Conservation (phyloP, 768 basidiomycete species). For the Phallus indusiatus region DNA sequence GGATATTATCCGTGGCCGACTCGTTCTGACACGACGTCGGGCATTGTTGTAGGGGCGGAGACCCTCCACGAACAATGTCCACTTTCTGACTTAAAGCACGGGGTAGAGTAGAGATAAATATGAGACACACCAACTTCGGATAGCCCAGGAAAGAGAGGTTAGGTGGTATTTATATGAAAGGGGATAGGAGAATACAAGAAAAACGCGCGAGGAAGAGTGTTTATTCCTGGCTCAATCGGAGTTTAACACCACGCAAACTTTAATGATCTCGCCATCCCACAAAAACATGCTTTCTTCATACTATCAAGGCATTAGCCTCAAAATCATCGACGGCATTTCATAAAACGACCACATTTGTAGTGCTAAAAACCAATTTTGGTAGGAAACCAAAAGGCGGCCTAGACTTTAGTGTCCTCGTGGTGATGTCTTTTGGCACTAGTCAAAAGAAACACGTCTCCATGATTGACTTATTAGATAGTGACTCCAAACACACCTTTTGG, state of each 20-base stretch:
- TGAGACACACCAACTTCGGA: neutral
- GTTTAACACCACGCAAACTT: neutral
- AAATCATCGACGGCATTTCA: neutral
- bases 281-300: neutral
- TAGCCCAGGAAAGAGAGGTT: neutral
- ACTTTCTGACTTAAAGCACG: neutral
- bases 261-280: neutral
- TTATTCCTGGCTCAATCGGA: neutral
- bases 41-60: neutral
- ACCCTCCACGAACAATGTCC: neutral
- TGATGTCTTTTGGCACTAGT: neutral
- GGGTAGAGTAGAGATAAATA: neutral
- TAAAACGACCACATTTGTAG: neutral
- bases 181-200: neutral
- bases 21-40: neutral
- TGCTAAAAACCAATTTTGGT: neutral
- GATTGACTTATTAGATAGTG: no score
- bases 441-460: neutral
- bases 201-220: neutral
- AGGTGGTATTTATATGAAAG: neutral
- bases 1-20: neutral
- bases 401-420: neutral
- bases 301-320: neutral
- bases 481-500: no score
- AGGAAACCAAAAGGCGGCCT: neutral